Conservation (phyloP, 208 protist genomes). For the Paratrypanosoma confusum region DNA sequence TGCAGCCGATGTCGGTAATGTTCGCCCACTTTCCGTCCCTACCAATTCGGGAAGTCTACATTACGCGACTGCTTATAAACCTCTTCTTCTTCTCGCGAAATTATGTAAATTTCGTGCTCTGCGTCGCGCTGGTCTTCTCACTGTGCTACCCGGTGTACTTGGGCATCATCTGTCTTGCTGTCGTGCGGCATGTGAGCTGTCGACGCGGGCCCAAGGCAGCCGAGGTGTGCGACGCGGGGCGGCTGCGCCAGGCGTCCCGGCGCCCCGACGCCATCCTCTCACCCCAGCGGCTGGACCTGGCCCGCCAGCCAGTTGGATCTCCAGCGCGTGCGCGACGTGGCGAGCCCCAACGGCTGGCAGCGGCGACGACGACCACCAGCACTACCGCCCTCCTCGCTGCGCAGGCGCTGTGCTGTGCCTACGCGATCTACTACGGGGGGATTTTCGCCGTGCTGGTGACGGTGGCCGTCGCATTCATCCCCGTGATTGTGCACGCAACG, state of each 20-base stretch:
- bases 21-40: slow-evolving; percentile 11
- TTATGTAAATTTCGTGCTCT: slow-evolving; percentile 16
- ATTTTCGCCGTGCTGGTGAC: slow-evolving; percentile 9
- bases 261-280: too few species aligned
- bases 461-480: slow-evolving; percentile 2
- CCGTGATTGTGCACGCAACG: slow-evolving; percentile 16
- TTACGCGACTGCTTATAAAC: slow-evolving; percentile 16
- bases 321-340: too few species aligned
- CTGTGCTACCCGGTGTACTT: slow-evolving; percentile 7
- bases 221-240: not conserved
- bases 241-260: not conserved
- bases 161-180: slow-evolving; percentile 4
- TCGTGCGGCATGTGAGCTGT: slow-evolving; percentile 7
- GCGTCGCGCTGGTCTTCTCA: slow-evolving; percentile 1
- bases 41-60: slow-evolving; percentile 13
- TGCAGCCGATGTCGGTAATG: not conserved
- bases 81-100: slow-evolving; percentile 24
- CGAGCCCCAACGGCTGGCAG: not conserved
- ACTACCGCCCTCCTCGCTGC: too few species aligned
- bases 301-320: not conserved
- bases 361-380: too few species aligned
- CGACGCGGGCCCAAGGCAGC: not conserved
- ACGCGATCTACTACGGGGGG: slow-evolving; percentile 9
- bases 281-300: too few species aligned
- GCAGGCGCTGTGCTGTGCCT: slow-evolving; percentile 9